Percentiles rank a stretch among this genome's conserved stretches.
Conservation (phyloP, 768 basidiomycete genomes). For the Suillus sp. region DNA sequence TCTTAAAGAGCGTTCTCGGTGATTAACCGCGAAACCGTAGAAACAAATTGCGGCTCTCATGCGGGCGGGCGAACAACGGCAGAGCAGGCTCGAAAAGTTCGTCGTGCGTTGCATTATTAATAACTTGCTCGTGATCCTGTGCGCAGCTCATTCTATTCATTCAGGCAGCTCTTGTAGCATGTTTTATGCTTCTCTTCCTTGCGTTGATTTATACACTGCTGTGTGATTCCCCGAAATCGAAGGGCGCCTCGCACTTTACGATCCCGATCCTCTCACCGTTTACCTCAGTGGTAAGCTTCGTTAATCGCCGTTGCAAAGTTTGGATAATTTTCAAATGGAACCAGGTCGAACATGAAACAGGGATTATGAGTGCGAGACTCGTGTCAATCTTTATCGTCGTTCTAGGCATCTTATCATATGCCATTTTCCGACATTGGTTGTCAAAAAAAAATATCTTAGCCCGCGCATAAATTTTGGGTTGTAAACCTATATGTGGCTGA, state of each 20-base stretch:
- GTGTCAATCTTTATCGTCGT: constrained; percentile 45
- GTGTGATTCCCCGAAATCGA: constrained; percentile 14
- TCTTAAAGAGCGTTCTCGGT: neutral
- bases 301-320: neutral
- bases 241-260: constrained; percentile 62
- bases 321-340: neutral
- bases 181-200: constrained; percentile 27
- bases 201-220: constrained; percentile 11
- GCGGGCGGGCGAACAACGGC: constrained; percentile 47
- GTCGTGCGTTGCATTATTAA: constrained; percentile 42
- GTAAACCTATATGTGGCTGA: neutral
- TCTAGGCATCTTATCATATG: constrained; percentile 43
- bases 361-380: constrained; percentile 53
- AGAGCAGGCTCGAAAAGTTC: constrained; percentile 51
- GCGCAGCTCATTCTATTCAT: constrained; percentile 16
- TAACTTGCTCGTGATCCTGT: neutral
- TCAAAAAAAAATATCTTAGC: neutral
- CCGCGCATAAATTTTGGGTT: neutral
- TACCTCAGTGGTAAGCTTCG: constrained; percentile 61
- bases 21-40: constrained; percentile 33
- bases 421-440: constrained; percentile 45
- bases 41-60: constrained; percentile 43
- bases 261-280: constrained; percentile 81
- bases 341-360: constrained; percentile 77
- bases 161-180: constrained; percentile 20